phyloP scores from a whole-genome alignment of 208 protist genomes.

The Balamuthia mandrillaris region DNA sequence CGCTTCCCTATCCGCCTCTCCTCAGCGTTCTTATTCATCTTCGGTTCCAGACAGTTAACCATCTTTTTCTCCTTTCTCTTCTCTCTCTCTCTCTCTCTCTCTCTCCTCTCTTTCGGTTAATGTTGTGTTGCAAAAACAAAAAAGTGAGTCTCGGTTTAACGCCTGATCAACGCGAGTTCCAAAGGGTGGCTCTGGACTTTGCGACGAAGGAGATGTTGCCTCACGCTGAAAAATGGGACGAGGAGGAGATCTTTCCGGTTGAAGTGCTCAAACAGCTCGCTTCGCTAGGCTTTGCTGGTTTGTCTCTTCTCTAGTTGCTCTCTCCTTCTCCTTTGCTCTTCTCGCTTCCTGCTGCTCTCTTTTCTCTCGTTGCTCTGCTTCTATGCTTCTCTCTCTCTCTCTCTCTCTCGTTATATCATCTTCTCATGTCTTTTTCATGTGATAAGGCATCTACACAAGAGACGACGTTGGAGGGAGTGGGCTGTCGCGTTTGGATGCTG shows the following conservation, averaged over 20 bases:
- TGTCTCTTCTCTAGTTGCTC: neutral
- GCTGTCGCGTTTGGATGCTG: slow-evolving; percentile 65
- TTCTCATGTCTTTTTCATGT: neutral
- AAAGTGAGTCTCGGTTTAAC: slow-evolving; percentile 1
- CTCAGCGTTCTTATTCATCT: neutral
- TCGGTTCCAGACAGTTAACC: neutral
- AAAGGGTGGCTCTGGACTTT: slow-evolving; percentile 8
- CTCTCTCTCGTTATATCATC: no score
- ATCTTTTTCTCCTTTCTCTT: neutral
- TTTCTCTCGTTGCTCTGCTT: neutral
- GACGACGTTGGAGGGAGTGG: slow-evolving; percentile 69
- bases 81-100: neutral
- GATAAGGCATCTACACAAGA: slow-evolving; percentile 52
- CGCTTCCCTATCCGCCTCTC: no score
- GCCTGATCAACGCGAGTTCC: neutral
- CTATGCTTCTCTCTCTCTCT: neutral
- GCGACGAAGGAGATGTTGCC: slow-evolving; percentile 59
- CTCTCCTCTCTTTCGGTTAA: neutral
- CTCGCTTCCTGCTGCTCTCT: no score
- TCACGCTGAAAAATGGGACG: slow-evolving; percentile 71
- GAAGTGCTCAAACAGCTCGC: slow-evolving; percentile 65
- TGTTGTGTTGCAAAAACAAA: no score
- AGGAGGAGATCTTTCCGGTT: slow-evolving; percentile 68
- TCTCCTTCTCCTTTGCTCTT: neutral
- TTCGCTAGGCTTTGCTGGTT: slow-evolving; percentile 71